A percentile compares a stretch with the other conserved stretches of the same genome.
phyloP scores from a whole-genome alignment of 192 early-diverging fungal genomes.

The Haplosporangium gracile region DNA sequence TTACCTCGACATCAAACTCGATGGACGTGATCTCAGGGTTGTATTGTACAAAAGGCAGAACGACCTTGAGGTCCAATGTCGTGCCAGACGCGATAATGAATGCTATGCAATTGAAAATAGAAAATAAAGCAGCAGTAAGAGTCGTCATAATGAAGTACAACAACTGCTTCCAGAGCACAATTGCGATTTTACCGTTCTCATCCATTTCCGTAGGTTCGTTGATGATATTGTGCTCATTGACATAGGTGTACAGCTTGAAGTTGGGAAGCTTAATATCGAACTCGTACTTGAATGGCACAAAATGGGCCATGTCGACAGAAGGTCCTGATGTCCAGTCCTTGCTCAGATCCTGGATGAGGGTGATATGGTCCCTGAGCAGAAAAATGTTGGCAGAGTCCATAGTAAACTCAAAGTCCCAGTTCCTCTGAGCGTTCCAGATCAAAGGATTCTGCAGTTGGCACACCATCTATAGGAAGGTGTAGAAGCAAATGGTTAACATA shows the following conservation, averaged over 20 bases:
- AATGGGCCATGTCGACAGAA: constrained; percentile 66
- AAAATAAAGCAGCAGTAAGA: neutral
- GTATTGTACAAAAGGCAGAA: constrained; percentile 70
- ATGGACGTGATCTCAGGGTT: constrained; percentile 68
- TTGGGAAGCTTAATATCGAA: constrained; percentile 64
- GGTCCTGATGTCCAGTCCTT: constrained; percentile 76
- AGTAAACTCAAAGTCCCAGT: constrained; percentile 72
- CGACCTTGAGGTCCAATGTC: constrained; percentile 55
- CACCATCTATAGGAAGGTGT: constrained; percentile 58
- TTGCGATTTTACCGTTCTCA: constrained; percentile 74
- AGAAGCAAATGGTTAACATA: neutral
- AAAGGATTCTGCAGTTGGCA: constrained; percentile 71
- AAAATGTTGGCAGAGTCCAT: constrained; percentile 65
- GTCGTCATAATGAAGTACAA: neutral
- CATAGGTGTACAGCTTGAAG: constrained; percentile 72
- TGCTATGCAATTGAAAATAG: constrained; percentile 21
- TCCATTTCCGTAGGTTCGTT: constrained; percentile 75
- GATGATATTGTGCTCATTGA: constrained; percentile 86
- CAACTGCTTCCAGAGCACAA: neutral
- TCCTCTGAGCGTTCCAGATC: constrained; percentile 78
- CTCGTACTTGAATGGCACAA: constrained; percentile 78
- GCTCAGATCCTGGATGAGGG: constrained; percentile 77
- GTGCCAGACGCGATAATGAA: constrained; percentile 61
- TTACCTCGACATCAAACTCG: constrained; percentile 66
- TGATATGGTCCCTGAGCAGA: constrained; percentile 80